Evolutionary conservation across 495 filamentous ascomycete genomes (phyloP), one percentile per base, ranked within the genome.

Genomic region (Friedmanniomyces simplex): DNA sequence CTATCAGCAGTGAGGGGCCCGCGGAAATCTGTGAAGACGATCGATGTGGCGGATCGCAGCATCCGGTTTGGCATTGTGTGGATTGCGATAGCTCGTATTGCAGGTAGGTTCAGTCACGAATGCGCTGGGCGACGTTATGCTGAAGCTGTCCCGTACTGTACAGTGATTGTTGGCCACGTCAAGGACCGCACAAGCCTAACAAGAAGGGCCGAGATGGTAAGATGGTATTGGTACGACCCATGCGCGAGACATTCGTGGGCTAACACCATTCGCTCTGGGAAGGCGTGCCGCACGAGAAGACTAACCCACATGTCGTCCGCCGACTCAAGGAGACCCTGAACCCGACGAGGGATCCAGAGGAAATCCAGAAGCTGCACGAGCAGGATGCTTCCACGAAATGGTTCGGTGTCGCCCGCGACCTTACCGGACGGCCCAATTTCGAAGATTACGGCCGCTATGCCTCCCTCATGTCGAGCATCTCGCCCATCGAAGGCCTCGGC

Each of bases 361-460:
- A 49, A 25, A 58, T 56, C 25, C 49, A 60, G 22, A 47, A 50
- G 21, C 39, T 66, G 26, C 57, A 61, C 54, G 52, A 58, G 21
- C 59, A 63, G 10, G 63, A 66, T 39, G 56, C 55, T 21, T 50
- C 55, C 10, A 63, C 60, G 1, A 63, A 55, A 26, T 66, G 63
- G 63, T 66, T 66, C 36, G 63, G 63, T 20, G 54, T 66, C 37
- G 49, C 54, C 5, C 56, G 57, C 5, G 57, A 63, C 28, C 47
- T 50, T 22, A 58, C 53, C 16, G 63, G 55, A 11, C 34, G 39
- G 34, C 63, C 60, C 13, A 54, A 48, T 24, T 59, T 66, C 41
- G 54, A 63, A 36, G 60, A 66, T 39, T 66, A 57, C 55, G 63
- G 60, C 24, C 56, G 60, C 20, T 63, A 63, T 54, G 52, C 60